Evolutionary conservation across 2,329 filamentous ascomycete species (phyloP).

Genomic region (Fusarium torulosum): DNA sequence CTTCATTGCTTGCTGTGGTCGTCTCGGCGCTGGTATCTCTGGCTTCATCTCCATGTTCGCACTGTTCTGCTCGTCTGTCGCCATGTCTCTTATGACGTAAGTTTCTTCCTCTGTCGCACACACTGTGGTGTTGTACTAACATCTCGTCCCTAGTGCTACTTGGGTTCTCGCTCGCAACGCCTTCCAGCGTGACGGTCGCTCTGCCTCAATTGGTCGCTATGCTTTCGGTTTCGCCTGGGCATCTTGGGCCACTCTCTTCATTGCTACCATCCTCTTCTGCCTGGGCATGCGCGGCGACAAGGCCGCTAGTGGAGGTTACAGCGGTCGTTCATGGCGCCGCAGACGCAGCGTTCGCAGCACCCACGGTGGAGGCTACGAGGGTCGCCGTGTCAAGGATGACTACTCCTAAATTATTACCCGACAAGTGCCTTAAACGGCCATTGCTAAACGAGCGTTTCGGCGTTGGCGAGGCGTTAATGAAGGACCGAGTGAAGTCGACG

Average conservation of each 20-base stretch:
- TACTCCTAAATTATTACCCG: conserved; percentile 63
- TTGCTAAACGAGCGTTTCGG: not conserved
- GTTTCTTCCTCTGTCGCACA: conserved; percentile 48
- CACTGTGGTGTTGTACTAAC: conserved; percentile 16
- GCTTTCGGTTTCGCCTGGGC: conserved; percentile 85
- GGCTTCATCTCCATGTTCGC: conserved; percentile 69
- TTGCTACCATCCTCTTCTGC: conserved; percentile 77
- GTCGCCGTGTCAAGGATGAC: conserved; percentile 77
- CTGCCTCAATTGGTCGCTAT: conserved; percentile 73
- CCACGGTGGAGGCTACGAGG: conserved; percentile 52
- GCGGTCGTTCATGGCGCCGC: conserved; percentile 52
- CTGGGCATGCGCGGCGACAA: conserved; percentile 67
- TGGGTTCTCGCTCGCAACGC: conserved; percentile 78
- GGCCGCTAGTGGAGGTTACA: conserved; percentile 46
- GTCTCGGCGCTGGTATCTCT: conserved; percentile 76
- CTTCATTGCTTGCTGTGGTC: conserved; percentile 77
- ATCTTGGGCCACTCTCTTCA: conserved; percentile 73
- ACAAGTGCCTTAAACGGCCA: not conserved
- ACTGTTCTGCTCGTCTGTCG: conserved; percentile 76
- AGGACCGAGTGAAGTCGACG: not conserved
- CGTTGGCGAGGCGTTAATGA: conserved; percentile 3
- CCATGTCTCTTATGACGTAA: conserved; percentile 81
- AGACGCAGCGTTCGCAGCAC: conserved; percentile 54
- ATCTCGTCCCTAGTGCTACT: conserved; percentile 56
- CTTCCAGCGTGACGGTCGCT: conserved; percentile 68